Evolutionary conservation across 1,139 yeast species (phyloP).

Genomic region (Blastobotrys aristatus): DNA sequence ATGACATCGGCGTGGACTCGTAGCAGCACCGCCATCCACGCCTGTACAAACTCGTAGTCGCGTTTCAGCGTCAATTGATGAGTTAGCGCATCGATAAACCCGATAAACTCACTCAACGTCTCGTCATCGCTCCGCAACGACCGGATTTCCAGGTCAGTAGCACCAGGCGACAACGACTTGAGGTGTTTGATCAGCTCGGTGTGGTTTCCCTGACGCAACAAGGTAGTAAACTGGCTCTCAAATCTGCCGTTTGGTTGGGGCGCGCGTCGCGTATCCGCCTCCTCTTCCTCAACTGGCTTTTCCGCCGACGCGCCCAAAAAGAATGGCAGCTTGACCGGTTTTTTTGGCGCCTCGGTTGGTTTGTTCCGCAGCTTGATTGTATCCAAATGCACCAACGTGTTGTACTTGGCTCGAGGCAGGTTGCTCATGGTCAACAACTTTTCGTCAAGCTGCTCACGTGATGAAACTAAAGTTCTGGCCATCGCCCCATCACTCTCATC

Average conservation of each 20-base stretch:
- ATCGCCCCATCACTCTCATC: constrained; percentile 31
- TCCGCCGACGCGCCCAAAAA: constrained; percentile 51
- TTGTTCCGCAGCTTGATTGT: constrained; percentile 80
- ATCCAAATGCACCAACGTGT: constrained; percentile 75
- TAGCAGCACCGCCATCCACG: constrained; percentile 69
- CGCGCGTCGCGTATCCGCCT: constrained; percentile 42
- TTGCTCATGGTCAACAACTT: constrained; percentile 71
- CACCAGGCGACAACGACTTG: constrained; percentile 66
- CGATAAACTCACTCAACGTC: constrained; percentile 50
- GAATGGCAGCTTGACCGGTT: constrained; percentile 77
- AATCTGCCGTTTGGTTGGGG: constrained; percentile 31
- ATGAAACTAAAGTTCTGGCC: constrained; percentile 53
- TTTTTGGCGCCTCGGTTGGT: constrained; percentile 85
- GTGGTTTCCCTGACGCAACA: constrained; percentile 52
- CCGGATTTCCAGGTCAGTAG: constrained; percentile 80
- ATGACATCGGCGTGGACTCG: constrained; percentile 81
- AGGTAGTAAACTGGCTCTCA: constrained; percentile 70
- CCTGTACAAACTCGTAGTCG: constrained; percentile 69
- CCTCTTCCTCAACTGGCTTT: constrained; percentile 11
- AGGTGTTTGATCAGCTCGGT: constrained; percentile 50
- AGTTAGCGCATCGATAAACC: constrained; percentile 61
- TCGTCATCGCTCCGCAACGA: constrained; percentile 65
- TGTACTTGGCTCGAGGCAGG: constrained; percentile 74
- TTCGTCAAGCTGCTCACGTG: constrained; percentile 56
- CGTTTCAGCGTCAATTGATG: constrained; percentile 52